Evolutionary conservation across 1,284 basidiomycete genomes (phyloP).

Genomic region (Athelia psychrophila): DNA sequence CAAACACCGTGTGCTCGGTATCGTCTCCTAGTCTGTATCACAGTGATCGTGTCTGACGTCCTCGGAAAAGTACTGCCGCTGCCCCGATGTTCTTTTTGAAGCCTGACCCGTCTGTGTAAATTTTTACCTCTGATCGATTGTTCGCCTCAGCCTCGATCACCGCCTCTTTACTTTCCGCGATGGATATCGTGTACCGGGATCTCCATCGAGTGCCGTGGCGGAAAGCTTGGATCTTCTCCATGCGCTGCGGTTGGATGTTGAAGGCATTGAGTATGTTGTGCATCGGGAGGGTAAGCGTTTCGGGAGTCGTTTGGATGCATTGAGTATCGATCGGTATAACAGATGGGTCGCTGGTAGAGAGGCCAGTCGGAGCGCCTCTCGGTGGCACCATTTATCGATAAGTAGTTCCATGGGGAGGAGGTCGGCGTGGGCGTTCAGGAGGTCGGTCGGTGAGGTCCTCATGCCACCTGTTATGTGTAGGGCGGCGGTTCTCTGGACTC

Average conservation of each 20-base stretch:
- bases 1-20: slow-evolving; percentile 50
- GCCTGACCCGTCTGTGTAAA: slow-evolving; percentile 32
- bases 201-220: too few species aligned
- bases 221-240: too few species aligned
- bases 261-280: too few species aligned
- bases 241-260: too few species aligned
- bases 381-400: slow-evolving; percentile 40
- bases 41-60: slow-evolving; percentile 34
- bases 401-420: slow-evolving; percentile 44
- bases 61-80: slow-evolving; percentile 44
- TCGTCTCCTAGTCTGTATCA: slow-evolving; percentile 49
- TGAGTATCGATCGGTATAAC: slow-evolving; percentile 35
- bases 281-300: slow-evolving; percentile 43
- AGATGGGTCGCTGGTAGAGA: slow-evolving; percentile 31
- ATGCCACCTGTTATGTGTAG: not conserved
- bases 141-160: slow-evolving; percentile 41
- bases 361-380: slow-evolving; percentile 49
- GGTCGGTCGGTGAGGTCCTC: slow-evolving; percentile 19
- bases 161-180: too few species aligned
- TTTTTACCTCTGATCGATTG: slow-evolving; percentile 41
- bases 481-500: not conserved
- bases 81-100: slow-evolving; percentile 31
- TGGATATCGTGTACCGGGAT: too few species aligned
- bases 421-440: slow-evolving; percentile 43
- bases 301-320: slow-evolving; percentile 45